Base-by-base conservation (phyloP, 345 rosid genomes). In the Lepidium aucheri region DNA sequence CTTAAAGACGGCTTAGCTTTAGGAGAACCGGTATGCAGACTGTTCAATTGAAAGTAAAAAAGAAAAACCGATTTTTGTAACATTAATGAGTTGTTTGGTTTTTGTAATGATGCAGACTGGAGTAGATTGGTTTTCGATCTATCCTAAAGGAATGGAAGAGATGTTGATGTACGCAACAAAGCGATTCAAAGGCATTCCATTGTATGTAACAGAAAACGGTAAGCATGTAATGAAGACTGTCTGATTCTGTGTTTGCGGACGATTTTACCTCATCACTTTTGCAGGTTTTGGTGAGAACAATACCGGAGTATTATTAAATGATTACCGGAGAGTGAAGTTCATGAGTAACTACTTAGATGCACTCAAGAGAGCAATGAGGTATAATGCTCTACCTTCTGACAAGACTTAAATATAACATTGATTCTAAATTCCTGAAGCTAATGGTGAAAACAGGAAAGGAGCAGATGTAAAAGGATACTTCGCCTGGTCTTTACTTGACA, bases 141-240 rank as follows among this genome's bases (percentile, higher is more conserved):
- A 78, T 59, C 91, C 86, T 24, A 74, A 50, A 63, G 87, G 91
- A 53, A 78, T 84, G 75, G 76, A 82, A 46, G 75, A 78, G 49
- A 63, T 74, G 32, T 69, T 88, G 10, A 80, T 69, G 64, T 79
- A 84, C 32, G 43, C 79, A 34, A 78, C 80, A 73, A 24, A 82
- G 59, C 72, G 86, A 61, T 86, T 68, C 67, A 71, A 69, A 65
- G 77, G 77, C 74, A 74, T 65, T 3, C 85, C 86, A 7, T 75
- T 85, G 80, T 76, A 76, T 77, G 77, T 88, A 20, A 79, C 88
- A 9, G 89, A 86, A 41, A 82, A 88, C 52, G 86, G 88, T 81
- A 72, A 53, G 79, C 36, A 16, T 28, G 12, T 40, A 8, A 0
- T 7, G 0, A 9, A 42, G 5, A 52, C 20, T 14, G 13, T 49